Base-by-base conservation (phyloP, 2,329 filamentous ascomycete species). In the Phyllosticta citrichinensis region DNA sequence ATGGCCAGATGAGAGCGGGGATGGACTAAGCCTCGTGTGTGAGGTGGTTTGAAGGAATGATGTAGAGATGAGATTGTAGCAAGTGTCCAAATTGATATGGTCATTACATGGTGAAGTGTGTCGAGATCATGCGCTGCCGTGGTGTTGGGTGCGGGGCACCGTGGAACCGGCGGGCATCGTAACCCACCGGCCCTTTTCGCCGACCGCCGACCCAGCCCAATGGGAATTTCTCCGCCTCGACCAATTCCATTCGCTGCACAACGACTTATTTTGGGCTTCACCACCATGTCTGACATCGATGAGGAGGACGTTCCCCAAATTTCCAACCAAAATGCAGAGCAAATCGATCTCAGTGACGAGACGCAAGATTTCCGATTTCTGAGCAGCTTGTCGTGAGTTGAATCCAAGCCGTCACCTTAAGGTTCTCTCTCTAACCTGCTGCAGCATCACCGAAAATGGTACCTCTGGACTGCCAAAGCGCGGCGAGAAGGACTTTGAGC, bases 401-500 rank as follows among this genome's bases (percentile, higher is more conserved):
- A 55, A 53, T 51, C 30, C 35, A 40, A 27, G 52, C 19, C 4
- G 24, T 9, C 4, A 24, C 19, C 14, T 24, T 19, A 56, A 20
- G 14, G 52, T 27, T 53, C 52, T 63, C 12, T 30, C 20, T n/a
- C 17, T 58, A 19, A 64, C 60, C 19, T 14, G 52, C 12, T 52
- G 61, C 61, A 71, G 68, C 40, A 62, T 64, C 51, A 63, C 66
- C 52, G 67, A 67, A 53, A 66, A 63, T 55, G 65, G 67, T 58
- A 62, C 64, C n/a, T 67, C 76, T 77, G 84, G 85, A 67, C 82
- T 92, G 11, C 91, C 96, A 40, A 91, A 93, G 66, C 90, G 91
- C 65, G 94, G 94, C 63, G 91, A 96, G 73, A 99, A 99, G 74
- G 94, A 99, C 76, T 99, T 97, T 73, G 94, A 97, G 76, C 87